A percentile compares a stretch with the other conserved stretches of the same genome.
phyloP scores from a whole-genome alignment of 202 grass and related monocot genomes.

The Elaeis oleifera region DNA sequence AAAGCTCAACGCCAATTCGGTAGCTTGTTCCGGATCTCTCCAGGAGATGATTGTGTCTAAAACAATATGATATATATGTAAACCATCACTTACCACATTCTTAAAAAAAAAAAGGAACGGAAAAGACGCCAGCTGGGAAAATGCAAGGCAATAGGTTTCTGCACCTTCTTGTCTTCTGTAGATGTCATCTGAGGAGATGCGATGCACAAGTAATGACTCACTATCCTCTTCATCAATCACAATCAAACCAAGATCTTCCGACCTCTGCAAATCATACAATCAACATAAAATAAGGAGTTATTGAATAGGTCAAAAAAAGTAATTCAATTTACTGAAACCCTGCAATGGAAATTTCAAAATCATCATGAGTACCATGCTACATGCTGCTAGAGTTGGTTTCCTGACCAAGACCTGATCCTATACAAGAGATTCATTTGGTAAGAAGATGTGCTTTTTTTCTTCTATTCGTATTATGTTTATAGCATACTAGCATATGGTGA shows the following conservation, averaged over 20 bases:
- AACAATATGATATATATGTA: conserved; percentile 5
- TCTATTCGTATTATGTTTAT: too few species aligned
- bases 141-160: conserved; percentile 5
- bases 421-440: too few species aligned
- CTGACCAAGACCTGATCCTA: too few species aligned
- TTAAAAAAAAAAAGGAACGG: neutral
- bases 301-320: conserved; percentile 12
- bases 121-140: neutral
- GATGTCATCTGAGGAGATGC: conserved; percentile 68
- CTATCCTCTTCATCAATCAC: conserved; percentile 66
- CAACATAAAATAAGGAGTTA: conserved; percentile 6
- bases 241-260: conserved; percentile 50
- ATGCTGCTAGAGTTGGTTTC: too few species aligned
- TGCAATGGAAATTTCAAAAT: too few species aligned
- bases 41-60: conserved; percentile 77
- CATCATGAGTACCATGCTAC: too few species aligned
- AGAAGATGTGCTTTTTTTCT: too few species aligned
- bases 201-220: conserved; percentile 54
- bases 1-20: conserved; percentile 70
- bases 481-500: too few species aligned
- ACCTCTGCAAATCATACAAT: conserved; percentile 45
- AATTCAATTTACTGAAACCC: conserved; percentile 5
- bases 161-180: conserved; percentile 76
- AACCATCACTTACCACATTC: neutral
- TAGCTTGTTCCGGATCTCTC: conserved; percentile 55